Percentiles rank a stretch among this genome's conserved stretches.
phyloP scores from a whole-genome alignment of 768 basidiomycete species.

The Mycena metata region DNA sequence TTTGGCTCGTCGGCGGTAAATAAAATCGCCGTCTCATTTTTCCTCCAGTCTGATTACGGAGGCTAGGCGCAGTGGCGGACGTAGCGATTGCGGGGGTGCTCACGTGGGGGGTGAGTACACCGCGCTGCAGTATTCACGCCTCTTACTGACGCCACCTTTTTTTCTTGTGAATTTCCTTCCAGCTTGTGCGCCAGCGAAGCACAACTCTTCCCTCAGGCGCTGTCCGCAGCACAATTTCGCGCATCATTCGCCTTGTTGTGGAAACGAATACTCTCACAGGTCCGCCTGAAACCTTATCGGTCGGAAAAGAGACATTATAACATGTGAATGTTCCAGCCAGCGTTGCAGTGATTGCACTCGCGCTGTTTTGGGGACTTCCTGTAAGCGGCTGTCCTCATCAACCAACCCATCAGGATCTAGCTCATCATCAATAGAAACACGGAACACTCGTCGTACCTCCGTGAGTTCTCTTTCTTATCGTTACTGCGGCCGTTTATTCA shows the following conservation, averaged over 20 bases:
- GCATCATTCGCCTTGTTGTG: conserved; percentile 34
- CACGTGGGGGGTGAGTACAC: conserved; percentile 22
- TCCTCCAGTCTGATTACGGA: no score
- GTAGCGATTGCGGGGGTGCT: conserved; percentile 29
- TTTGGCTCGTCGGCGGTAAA: conserved; percentile 33
- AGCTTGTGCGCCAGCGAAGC: conserved; percentile 6
- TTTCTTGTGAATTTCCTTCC: neutral
- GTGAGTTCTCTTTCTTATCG: conserved; percentile 3
- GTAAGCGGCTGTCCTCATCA: conserved; percentile 3
- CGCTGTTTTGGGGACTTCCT: conserved; percentile 28
- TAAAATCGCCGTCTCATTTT: no score
- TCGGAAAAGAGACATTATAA: neutral
- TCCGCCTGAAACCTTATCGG: neutral
- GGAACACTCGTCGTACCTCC: conserved; percentile 30
- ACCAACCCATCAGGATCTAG: neutral
- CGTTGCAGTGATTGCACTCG: conserved; percentile 32
- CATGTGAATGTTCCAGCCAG: conserved; percentile 15
- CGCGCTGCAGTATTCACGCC: neutral
- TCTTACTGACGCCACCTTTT: neutral
- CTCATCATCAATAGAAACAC: conserved; percentile 8
- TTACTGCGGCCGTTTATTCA: no score
- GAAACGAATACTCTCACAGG: conserved; percentile 38
- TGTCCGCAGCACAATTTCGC: conserved; percentile 21
- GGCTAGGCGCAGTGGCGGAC: conserved; percentile 23
- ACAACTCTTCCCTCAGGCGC: neutral